Base-by-base conservation (phyloP, 495 filamentous ascomycete genomes). In the Chaetomium tenue region DNA sequence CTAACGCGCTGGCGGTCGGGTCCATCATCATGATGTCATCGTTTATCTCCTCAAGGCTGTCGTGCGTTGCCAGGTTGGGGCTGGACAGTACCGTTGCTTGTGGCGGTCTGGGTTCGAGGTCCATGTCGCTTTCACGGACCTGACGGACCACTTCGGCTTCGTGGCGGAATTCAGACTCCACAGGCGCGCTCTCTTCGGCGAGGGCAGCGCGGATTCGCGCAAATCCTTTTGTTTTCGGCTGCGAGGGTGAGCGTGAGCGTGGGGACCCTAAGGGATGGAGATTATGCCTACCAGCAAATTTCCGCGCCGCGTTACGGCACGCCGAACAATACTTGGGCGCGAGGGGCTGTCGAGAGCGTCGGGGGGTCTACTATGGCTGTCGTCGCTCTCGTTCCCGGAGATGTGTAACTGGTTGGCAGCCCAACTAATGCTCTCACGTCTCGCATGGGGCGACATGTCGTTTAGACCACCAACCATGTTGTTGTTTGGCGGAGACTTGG, bases 121-220 rank as follows among this genome's bases (percentile, higher is more conserved):
- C 81, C 76, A 83, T 79, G 66, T 85, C 83, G 66, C 80, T 83
- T 74, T 97, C 93, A 20, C 91, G 89, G 39, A 97, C 93, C 75
- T 97, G 95, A 2, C 90, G 88, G 61, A 98, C 89, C 0, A 97
- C 92, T 76, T 98, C 92, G 15, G 93, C 91, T 79, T 99, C 94
- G 46, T 91, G 89, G 61, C 89, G 88, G 65, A 92, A 84, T 74
- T 99, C 94, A 48, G 87, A 88, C 66, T 98, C 95, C 30, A 96
- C 74, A 0, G 94, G 94, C 0, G 91, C 84, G 44, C 83, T 84
- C 77, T 99, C 94, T 75, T 98, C 94, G 56, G 88, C 80, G 1
- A 99, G 83, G 8, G 91, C 91, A 12, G 94, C 95, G 55, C 89
- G 86, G 68, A 99, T 95, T 3, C 94, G 89, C 2, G 93, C 91